Conservation (phyloP, 352 stramenopile species). For the Pythium biforme region DNA sequence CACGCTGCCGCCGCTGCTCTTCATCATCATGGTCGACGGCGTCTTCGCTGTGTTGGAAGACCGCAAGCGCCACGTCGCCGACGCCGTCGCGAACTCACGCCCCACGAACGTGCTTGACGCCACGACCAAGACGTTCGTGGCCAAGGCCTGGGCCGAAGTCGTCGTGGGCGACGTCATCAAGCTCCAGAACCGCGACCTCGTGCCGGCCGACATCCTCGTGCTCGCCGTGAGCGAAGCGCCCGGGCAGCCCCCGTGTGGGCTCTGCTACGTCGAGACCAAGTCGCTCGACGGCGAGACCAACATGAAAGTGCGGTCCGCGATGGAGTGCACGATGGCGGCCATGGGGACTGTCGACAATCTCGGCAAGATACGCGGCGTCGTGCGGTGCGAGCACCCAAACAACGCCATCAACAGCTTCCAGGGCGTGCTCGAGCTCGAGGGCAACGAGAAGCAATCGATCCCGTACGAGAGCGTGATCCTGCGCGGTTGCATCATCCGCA, state of each 20-base stretch:
- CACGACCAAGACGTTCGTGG: conserved; percentile 41
- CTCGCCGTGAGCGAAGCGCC: conserved; percentile 72
- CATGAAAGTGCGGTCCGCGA: conserved; percentile 87
- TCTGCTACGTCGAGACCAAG: conserved; percentile 91
- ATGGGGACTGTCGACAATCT: conserved; percentile 52
- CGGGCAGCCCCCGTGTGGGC: conserved; percentile 53
- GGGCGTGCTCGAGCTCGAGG: conserved; percentile 71
- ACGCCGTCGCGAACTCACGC: conserved; percentile 79
- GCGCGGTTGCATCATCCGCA: conserved; percentile 90
- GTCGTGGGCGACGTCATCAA: conserved; percentile 85
- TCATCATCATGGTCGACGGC: conserved; percentile 89
- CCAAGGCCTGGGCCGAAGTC: conserved; percentile 75
- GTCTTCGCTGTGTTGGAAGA: conserved; percentile 90
- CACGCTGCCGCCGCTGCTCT: conserved; percentile 84
- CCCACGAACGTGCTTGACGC: conserved; percentile 61
- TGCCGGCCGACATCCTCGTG: conserved; percentile 86
- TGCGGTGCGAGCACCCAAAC: conserved; percentile 85
- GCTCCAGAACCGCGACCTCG: conserved; percentile 72
- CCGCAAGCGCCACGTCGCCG: conserved; percentile 78
- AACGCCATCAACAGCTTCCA: conserved; percentile 91
- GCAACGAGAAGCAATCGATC: conserved; percentile 54
- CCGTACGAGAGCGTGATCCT: conserved; percentile 88
- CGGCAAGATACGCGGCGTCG: conserved; percentile 46
- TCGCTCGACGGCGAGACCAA: conserved; percentile 93
- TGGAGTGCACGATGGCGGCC: conserved; percentile 59